Base-by-base conservation (phyloP, 495 filamentous ascomycete species). In the Clohesyomyces aquaticus region DNA sequence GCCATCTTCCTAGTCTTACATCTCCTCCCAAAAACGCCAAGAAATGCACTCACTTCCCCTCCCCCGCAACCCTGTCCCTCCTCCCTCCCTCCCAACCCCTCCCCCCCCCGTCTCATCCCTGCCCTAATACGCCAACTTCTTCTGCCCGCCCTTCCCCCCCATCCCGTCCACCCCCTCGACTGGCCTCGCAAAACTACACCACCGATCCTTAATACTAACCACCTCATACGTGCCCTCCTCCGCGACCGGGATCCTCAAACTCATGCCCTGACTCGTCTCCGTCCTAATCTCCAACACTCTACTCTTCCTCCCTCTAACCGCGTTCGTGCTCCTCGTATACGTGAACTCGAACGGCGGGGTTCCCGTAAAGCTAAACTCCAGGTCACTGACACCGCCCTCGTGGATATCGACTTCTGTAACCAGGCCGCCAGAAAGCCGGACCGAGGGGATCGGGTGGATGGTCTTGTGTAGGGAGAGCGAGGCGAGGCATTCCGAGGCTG, bases 221-320 rank as follows among this genome's bases (percentile, higher is more conserved):
- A 98, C 95, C 77, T 98, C 94, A 66, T 98, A 98, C 51, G 91
- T 96, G 26, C 94, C 94, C 78, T 98, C 94, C 71, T 95, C 90
- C 45, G 86, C 90, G 14, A 91, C 92, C 71, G 83, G 83, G 63
- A 96, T 83, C 21, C 85, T 86, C 78, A 93, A 91, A 65, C 78
- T 86, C 71, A 91, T 83, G 62, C 91, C 90, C 61, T 93, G 81
- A 22, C 88, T 92, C 6, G 88, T 84, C 59, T 94, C 90, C 61
- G 92, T 91, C 68, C 89, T 86, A 68, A 92, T 96, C 75, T 98
- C 94, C 21, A 98, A 78, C 18, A 98, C 83, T 71, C 87, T 82
- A 6, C 87, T 68, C 63, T 68, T 69, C 64, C 67, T 67, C 14
- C 69, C 69, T 38, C 89, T 79, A 87, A 91, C 60, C 80, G 82